phyloP scores from a whole-genome alignment of 2,329 filamentous ascomycete species.

The Nemania bipapillata region DNA sequence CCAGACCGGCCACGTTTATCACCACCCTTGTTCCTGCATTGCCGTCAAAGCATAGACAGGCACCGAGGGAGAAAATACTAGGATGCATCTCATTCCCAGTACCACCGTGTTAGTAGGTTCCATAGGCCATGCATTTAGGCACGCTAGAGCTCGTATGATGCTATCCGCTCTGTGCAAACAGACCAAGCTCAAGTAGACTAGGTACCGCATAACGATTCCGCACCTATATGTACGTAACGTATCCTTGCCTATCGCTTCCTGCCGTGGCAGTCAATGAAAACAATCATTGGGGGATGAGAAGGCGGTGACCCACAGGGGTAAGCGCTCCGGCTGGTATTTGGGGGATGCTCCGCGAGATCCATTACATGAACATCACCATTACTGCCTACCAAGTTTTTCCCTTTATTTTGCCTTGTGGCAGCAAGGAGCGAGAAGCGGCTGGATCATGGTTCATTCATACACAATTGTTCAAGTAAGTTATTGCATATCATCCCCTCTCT shows the following conservation, averaged over 20 bases:
- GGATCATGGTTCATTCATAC: background rate
- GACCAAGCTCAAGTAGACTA: constrained; percentile 3
- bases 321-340: constrained; percentile 12
- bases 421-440: background rate
- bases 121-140: constrained; percentile 8
- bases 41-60: constrained; percentile 21
- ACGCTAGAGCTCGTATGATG: constrained; percentile 27
- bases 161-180: constrained; percentile 22
- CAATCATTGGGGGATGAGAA: background rate
- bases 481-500: constrained; percentile 53
- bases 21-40: constrained; percentile 28
- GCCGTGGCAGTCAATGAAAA: background rate
- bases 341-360: constrained; percentile 4
- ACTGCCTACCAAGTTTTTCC: background rate
- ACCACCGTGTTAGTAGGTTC: constrained; percentile 11
- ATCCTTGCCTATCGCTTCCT: constrained; percentile 15
- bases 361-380: background rate
- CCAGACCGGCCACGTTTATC: constrained; percentile 21
- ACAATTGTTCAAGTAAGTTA: constrained; percentile 12
- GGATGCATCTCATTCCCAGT: constrained; percentile 14
- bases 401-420: background rate
- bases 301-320: constrained; percentile 1
- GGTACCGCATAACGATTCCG: background rate
- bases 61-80: constrained; percentile 6
- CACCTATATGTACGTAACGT: constrained; percentile 32